phyloP scores from a whole-genome alignment of 768 basidiomycete genomes.

The Mycena epipterygia region DNA sequence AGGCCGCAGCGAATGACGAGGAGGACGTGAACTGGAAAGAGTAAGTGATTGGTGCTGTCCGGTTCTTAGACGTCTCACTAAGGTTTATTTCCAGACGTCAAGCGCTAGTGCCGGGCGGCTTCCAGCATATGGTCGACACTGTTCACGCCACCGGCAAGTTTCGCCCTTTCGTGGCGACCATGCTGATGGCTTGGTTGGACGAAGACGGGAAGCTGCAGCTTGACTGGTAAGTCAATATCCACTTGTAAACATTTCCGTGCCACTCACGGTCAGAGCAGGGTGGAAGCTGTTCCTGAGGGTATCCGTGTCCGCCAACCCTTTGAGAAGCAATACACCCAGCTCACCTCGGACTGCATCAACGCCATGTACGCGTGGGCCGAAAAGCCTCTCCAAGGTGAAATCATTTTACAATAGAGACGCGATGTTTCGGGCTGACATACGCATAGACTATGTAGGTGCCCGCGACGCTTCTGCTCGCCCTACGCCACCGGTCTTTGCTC shows the following conservation, averaged over 20 bases:
- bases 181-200: constrained; percentile 12
- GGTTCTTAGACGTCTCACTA: not conserved
- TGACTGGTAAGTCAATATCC: constrained; percentile 12
- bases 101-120: constrained; percentile 11
- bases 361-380: constrained; percentile 16
- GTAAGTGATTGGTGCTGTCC: too few species aligned
- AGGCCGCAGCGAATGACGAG: not conserved
- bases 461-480: not conserved
- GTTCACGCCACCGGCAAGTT: constrained; percentile 17
- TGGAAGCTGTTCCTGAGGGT: constrained; percentile 8
- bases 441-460: not conserved
- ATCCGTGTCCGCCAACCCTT: not conserved
- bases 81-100: constrained; percentile 19
- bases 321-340: not conserved
- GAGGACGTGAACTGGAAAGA: constrained; percentile 23
- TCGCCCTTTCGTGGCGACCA: constrained; percentile 22
- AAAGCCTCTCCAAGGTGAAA: constrained; percentile 17
- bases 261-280: constrained; percentile 1
- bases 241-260: not conserved
- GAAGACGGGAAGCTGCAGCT: not conserved
- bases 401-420: not conserved
- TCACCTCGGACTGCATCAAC: not conserved
- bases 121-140: constrained; percentile 10
- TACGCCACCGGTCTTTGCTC: not conserved
- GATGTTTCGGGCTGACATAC: not conserved